phyloP scores from a whole-genome alignment of 2,329 filamentous ascomycete genomes.

The Monilinia polystroma region DNA sequence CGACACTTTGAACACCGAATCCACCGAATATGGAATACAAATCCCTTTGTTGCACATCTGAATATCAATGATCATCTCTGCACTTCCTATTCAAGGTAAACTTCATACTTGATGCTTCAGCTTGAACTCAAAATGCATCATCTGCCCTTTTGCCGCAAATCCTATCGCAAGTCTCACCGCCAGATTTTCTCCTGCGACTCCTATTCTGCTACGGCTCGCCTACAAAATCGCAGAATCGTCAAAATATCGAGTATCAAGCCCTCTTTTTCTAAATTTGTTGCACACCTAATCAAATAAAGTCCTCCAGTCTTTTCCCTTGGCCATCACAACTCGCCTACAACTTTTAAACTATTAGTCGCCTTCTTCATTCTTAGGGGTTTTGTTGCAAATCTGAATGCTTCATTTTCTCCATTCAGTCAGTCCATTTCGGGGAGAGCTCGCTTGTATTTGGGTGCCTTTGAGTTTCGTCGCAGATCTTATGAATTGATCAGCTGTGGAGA shows the following conservation, averaged over 20 bases:
- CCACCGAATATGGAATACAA: background rate
- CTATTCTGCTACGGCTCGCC: background rate
- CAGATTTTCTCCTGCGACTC: background rate
- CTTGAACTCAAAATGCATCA: background rate
- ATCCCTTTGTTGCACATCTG: constrained; percentile 1
- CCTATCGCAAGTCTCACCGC: background rate
- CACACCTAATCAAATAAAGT: constrained; percentile 1
- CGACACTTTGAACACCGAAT: background rate
- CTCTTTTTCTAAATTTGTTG: background rate
- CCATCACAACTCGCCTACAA: constrained; percentile 1
- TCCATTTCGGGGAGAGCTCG: constrained; percentile 7
- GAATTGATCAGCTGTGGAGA: constrained; percentile 15
- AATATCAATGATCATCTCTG: background rate
- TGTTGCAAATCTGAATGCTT: constrained; percentile 18
- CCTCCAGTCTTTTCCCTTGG: background rate
- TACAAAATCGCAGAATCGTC: background rate
- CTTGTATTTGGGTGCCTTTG: background rate
- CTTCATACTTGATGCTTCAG: background rate
- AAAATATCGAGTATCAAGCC: background rate
- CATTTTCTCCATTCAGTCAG: constrained; percentile 12
- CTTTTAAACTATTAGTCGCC: background rate
- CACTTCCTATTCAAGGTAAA: background rate
- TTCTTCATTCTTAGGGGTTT: background rate
- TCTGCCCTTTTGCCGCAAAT: constrained; percentile 14
- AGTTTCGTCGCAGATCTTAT: constrained; percentile 13